Evolutionary conservation across 2,329 filamentous ascomycete genomes (phyloP).

Genomic region (Penicillium sp.): DNA sequence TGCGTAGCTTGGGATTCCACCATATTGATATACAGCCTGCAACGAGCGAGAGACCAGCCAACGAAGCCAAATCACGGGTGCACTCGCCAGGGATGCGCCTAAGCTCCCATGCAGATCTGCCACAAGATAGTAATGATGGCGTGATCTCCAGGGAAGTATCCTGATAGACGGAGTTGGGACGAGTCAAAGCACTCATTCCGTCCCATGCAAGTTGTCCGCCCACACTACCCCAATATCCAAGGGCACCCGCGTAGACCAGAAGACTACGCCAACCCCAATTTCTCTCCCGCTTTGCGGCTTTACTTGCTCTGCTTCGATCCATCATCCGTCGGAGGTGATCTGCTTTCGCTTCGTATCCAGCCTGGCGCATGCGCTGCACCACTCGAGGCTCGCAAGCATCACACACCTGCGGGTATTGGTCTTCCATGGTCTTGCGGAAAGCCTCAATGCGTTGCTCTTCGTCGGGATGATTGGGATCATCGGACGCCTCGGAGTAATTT

Average conservation of each 20-base stretch:
- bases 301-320: slow-evolving; percentile 54
- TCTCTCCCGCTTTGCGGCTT: slow-evolving; percentile 31
- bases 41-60: slow-evolving; percentile 41
- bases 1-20: slow-evolving; percentile 50
- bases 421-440: slow-evolving; percentile 71
- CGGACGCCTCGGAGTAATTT: slow-evolving; percentile 69
- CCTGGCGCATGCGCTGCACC: slow-evolving; percentile 64
- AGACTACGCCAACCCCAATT: slow-evolving; percentile 46
- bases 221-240: slow-evolving; percentile 44
- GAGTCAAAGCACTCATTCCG: slow-evolving; percentile 32
- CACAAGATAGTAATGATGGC: slow-evolving; percentile 22
- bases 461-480: slow-evolving; percentile 66
- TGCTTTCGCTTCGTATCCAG: slow-evolving; percentile 79
- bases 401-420: slow-evolving; percentile 86
- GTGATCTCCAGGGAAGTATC: slow-evolving; percentile 11
- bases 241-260: slow-evolving; percentile 42
- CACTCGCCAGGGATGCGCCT: slow-evolving; percentile 28
- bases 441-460: slow-evolving; percentile 67
- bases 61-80: slow-evolving; percentile 30
- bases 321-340: slow-evolving; percentile 75
- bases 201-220: slow-evolving; percentile 46
- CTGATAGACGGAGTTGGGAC: slow-evolving; percentile 13
- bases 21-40: slow-evolving; percentile 45
- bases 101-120: slow-evolving; percentile 16
- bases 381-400: slow-evolving; percentile 73